A percentile compares a stretch with the other conserved stretches of the same genome.
Evolutionary conservation across 805 yeast genomes (phyloP).

Genomic region (Teunomyces cretensis): DNA sequence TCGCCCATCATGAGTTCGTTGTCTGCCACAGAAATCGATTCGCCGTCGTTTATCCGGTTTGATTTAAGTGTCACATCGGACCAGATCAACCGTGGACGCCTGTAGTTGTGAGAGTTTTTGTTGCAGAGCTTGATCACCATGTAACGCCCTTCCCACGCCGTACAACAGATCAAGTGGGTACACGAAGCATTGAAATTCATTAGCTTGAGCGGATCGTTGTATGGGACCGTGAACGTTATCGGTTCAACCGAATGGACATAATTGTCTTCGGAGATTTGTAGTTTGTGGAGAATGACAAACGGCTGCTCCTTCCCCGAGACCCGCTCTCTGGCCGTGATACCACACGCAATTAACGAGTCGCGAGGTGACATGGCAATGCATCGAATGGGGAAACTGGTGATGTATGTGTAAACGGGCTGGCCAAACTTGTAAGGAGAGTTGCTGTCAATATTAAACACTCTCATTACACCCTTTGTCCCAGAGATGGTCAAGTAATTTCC

Average conservation of each 20-base stretch:
- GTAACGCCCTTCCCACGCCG: slow-evolving; percentile 75
- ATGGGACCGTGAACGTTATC: slow-evolving; percentile 76
- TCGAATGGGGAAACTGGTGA: slow-evolving; percentile 72
- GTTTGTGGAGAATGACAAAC: slow-evolving; percentile 59
- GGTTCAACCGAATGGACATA: slow-evolving; percentile 45
- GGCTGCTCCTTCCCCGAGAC: slow-evolving; percentile 72
- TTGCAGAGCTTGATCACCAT: slow-evolving; percentile 66
- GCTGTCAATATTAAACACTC: slow-evolving; percentile 55
- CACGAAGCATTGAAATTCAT: slow-evolving; percentile 74
- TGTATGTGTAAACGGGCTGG: slow-evolving; percentile 62
- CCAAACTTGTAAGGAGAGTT: slow-evolving; percentile 44
- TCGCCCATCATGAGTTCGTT: slow-evolving; percentile 54
- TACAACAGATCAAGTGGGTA: slow-evolving; percentile 69
- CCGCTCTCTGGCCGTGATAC: slow-evolving; percentile 78
- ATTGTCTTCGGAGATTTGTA: slow-evolving; percentile 11
- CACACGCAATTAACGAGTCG: slow-evolving; percentile 69
- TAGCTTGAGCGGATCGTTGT: slow-evolving; percentile 78
- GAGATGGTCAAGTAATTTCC: slow-evolving; percentile 62
- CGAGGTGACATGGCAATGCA: slow-evolving; percentile 71
- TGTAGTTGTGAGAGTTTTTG: slow-evolving; percentile 42
- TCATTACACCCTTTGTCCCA: slow-evolving; percentile 68
- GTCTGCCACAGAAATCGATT: slow-evolving; percentile 6
- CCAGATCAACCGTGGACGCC: slow-evolving; percentile 41
- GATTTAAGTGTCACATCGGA: slow-evolving; percentile 24
- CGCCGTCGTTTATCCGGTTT: slow-evolving; percentile 14